A percentile compares a stretch with the other conserved stretches of the same genome.
These are phyloP conservation scores for Daldinia childiae DNA, from an alignment of 495 filamentous ascomycete genomes.

Conservation along the genomic window DNA sequence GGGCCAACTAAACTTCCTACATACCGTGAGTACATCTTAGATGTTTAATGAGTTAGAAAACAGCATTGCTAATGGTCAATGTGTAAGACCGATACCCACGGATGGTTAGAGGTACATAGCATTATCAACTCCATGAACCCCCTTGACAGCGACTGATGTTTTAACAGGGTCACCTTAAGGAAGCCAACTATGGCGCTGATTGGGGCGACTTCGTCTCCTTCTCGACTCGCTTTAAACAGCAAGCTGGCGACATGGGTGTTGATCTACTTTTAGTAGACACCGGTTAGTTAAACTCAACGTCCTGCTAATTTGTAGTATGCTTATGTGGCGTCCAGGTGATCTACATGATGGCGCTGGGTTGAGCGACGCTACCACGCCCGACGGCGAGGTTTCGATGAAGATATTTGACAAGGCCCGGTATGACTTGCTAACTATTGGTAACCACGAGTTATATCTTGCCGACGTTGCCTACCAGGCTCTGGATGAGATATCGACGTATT, in stretches of 20 bases:
- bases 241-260: constrained; percentile 68
- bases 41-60: background rate
- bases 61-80: background rate
- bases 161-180: constrained; percentile 72
- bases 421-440: constrained; percentile 62
- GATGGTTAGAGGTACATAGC: constrained; percentile 69
- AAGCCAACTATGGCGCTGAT: constrained; percentile 80
- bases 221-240: constrained; percentile 72
- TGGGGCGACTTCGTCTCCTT: constrained; percentile 92
- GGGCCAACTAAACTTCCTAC: constrained; percentile 87
- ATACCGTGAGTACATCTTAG: constrained; percentile 59
- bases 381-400: constrained; percentile 74
- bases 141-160: background rate
- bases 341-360: constrained; percentile 72
- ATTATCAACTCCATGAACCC: background rate
- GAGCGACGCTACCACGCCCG: constrained; percentile 81
- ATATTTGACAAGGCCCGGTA: constrained; percentile 72
- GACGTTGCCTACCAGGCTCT: constrained; percentile 51
- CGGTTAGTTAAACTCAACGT: constrained; percentile 69
- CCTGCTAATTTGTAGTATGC: background rate
- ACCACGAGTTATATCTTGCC: constrained; percentile 82
- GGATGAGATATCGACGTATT: constrained; percentile 49
- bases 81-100: constrained; percentile 70
- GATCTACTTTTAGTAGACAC: constrained; percentile 85
- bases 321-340: constrained; percentile 60